Percentiles rank a stretch among this genome's conserved stretches.
Conservation (phyloP, 2,329 filamentous ascomycete genomes). For the Chaetomiaceae sp. region DNA sequence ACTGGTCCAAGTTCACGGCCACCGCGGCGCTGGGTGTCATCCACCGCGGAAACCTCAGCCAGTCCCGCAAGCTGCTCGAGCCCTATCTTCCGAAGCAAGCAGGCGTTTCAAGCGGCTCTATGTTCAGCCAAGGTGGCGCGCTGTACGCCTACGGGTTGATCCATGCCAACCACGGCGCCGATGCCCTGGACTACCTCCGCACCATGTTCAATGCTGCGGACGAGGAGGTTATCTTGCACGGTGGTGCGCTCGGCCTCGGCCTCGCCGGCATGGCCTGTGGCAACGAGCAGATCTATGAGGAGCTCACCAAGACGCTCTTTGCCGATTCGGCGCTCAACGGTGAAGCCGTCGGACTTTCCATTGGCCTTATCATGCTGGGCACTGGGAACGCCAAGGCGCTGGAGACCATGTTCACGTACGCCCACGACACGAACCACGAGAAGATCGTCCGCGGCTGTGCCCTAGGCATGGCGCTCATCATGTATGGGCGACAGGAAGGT, state of each 20-base stretch:
- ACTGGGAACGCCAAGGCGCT: slow-evolving; percentile 92
- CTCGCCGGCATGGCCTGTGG: slow-evolving; percentile 98
- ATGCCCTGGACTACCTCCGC: slow-evolving; percentile 75
- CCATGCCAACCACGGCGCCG: slow-evolving; percentile 93
- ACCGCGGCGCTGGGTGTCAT: slow-evolving; percentile 95
- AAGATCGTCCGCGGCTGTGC: slow-evolving; percentile 96
- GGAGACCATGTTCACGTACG: slow-evolving; percentile 96
- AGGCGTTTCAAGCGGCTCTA: slow-evolving; percentile 70
- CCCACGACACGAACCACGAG: slow-evolving; percentile 96
- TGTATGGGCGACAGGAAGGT: slow-evolving; percentile 92
- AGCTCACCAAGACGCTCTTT: slow-evolving; percentile 81
- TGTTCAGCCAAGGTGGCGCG: slow-evolving; percentile 93
- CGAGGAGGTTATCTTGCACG: slow-evolving; percentile 94
- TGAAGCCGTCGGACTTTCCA: slow-evolving; percentile 89
- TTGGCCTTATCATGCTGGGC: slow-evolving; percentile 97
- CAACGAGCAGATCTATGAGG: slow-evolving; percentile 83
- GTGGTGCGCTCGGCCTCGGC: slow-evolving; percentile 88
- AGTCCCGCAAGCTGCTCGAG: slow-evolving; percentile 87
- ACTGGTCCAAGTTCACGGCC: slow-evolving; percentile 99
- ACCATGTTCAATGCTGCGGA: slow-evolving; percentile 67
- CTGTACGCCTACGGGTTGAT: slow-evolving; percentile 93
- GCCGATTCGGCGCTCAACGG: slow-evolving; percentile 94
- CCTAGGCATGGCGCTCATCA: slow-evolving; percentile 95
- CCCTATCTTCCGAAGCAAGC: slow-evolving; percentile 83
- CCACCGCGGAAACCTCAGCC: slow-evolving; percentile 87